phyloP scores from a whole-genome alignment of 306 rosid genomes.

The Prunus campanulata region DNA sequence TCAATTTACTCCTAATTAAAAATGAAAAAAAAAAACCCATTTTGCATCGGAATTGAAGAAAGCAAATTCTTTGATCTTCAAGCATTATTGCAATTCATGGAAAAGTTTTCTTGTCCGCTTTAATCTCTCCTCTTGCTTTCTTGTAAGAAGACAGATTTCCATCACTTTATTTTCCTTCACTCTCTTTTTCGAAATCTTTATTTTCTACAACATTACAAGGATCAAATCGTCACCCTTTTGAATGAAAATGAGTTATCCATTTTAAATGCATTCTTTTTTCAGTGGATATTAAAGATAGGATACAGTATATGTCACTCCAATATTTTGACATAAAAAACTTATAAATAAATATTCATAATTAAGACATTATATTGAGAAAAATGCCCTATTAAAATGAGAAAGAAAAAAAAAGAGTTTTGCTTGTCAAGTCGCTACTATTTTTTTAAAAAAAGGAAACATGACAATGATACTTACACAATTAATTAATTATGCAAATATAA shows the following conservation, averaged over 20 bases:
- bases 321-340: background rate
- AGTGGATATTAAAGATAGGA: background rate
- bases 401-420: background rate
- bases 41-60: background rate
- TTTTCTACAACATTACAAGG: background rate
- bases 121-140: conserved; percentile 17
- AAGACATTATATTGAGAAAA: background rate
- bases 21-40: background rate
- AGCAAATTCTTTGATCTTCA: background rate
- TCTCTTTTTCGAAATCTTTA: background rate
- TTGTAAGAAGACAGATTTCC: conserved; percentile 20
- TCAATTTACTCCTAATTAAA: too few relatives aligned
- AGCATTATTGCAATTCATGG: conserved; percentile 12
- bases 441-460: background rate
- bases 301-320: background rate
- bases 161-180: background rate
- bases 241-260: background rate
- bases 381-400: too few relatives aligned
- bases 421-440: background rate
- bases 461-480: too few relatives aligned
- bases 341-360: background rate
- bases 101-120: conserved; percentile 9
- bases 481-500: too few relatives aligned
- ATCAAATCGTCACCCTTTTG: background rate
- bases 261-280: conserved; percentile 7